Evolutionary conservation across 495 filamentous ascomycete genomes (phyloP).

Genomic region (Neurospora hispaniola): DNA sequence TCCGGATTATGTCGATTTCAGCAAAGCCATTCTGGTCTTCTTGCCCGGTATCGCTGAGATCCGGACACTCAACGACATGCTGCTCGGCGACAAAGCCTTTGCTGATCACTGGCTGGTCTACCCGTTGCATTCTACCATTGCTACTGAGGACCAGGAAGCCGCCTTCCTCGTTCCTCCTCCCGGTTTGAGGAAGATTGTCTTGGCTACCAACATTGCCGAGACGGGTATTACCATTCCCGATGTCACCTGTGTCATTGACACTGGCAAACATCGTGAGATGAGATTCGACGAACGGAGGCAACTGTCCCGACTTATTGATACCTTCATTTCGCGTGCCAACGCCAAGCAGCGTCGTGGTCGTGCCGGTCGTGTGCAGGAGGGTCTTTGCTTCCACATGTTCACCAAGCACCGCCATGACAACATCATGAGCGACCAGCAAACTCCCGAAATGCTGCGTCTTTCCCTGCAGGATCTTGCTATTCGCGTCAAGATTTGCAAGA

Average conservation of each 20-base stretch:
- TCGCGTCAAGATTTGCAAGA: constrained; percentile 92
- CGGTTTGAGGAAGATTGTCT: constrained; percentile 78
- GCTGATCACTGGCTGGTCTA: constrained; percentile 64
- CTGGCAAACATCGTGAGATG: constrained; percentile 96
- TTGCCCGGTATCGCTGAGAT: constrained; percentile 92
- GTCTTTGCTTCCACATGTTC: constrained; percentile 91
- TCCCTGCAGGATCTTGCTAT: constrained; percentile 90
- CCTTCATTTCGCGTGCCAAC: constrained; percentile 88
- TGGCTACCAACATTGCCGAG: constrained; percentile 94
- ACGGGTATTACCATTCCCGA: constrained; percentile 97
- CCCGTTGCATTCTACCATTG: constrained; percentile 84
- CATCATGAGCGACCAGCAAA: constrained; percentile 80
- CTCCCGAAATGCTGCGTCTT: constrained; percentile 86
- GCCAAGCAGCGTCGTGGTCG: constrained; percentile 88
- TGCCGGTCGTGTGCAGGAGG: constrained; percentile 91
- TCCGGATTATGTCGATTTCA: constrained; percentile 54
- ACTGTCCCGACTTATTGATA: constrained; percentile 77
- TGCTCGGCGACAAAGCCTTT: constrained; percentile 62
- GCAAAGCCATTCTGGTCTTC: constrained; percentile 88
- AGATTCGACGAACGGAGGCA: constrained; percentile 85
- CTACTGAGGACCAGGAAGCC: constrained; percentile 90
- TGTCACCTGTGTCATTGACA: constrained; percentile 89
- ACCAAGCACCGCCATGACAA: constrained; percentile 75
- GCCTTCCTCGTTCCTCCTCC: constrained; percentile 77
- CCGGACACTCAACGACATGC: constrained; percentile 69